phyloP scores from a whole-genome alignment of 768 basidiomycete species.

The Candolleomyces aberdarensis region DNA sequence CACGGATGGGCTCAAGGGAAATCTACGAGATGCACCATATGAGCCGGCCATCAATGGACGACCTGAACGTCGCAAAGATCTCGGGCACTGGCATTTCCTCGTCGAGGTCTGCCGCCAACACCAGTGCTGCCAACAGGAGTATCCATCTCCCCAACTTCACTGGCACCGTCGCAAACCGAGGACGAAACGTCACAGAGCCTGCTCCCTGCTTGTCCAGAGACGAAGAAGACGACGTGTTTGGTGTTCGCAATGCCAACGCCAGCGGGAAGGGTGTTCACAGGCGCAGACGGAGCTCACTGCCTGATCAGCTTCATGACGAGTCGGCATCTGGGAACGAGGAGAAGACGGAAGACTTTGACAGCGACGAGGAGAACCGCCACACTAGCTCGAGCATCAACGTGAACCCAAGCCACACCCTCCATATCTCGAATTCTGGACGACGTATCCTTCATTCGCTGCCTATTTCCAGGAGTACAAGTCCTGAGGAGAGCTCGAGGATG shows the following conservation, averaged over 20 bases:
- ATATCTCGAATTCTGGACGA: not conserved
- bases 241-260: conserved; percentile 9
- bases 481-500: conserved; percentile 2
- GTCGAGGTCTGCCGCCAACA: not conserved
- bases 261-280: conserved; percentile 21
- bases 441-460: not conserved
- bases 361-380: conserved; percentile 1
- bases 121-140: not conserved
- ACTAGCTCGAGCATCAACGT: not conserved
- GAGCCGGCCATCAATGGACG: conserved; percentile 73
- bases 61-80: conserved; percentile 66
- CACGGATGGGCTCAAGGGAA: conserved; percentile 72
- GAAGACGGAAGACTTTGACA: conserved; percentile 21
- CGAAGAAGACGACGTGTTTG: conserved; percentile 36
- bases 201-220: conserved; percentile 24
- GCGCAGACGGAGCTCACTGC: conserved; percentile 56
- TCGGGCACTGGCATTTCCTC: conserved; percentile 33
- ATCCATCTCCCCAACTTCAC: conserved; percentile 4
- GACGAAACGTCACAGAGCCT: conserved; percentile 57
- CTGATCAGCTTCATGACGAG: conserved; percentile 49
- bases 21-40: conserved; percentile 55
- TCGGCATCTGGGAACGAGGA: conserved; percentile 33
- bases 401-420: not conserved
- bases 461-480: not conserved
- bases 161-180: conserved; percentile 17